These are phyloP conservation scores for Alnus glutinosa DNA, from an alignment of 306 rosid genomes.

Conservation along the genomic window DNA sequence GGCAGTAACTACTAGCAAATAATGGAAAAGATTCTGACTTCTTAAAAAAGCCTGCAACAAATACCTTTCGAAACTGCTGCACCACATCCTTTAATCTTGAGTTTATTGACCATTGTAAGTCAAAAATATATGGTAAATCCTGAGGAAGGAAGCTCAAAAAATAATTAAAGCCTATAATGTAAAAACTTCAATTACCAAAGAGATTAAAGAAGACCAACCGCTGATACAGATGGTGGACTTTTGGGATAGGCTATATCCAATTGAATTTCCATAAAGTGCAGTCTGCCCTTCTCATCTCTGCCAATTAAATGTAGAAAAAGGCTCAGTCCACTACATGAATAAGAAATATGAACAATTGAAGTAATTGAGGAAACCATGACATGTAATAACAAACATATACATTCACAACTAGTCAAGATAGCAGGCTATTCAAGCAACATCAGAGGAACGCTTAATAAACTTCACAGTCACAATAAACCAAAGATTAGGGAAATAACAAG, in stretches of 20 bases:
- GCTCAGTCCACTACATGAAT: not conserved
- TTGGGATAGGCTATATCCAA: conserved; percentile 38
- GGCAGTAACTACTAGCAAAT: not conserved
- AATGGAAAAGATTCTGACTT: not conserved
- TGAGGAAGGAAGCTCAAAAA: conserved; percentile 14
- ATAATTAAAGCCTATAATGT: not conserved
- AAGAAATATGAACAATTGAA: not conserved
- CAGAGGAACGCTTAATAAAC: not conserved
- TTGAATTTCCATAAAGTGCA: conserved; percentile 32
- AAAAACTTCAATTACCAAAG: not conserved
- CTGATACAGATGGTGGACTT: conserved; percentile 39
- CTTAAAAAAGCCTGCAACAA: not conserved
- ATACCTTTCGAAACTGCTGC: conserved; percentile 39
- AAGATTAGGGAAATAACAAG: not conserved
- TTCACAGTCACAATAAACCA: not conserved
- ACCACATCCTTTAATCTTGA: conserved; percentile 40
- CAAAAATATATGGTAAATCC: conserved; percentile 32
- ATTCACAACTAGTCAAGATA: not conserved
- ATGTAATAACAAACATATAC: not conserved
- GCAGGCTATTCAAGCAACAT: not conserved
- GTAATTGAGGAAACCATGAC: not conserved
- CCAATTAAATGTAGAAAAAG: not conserved
- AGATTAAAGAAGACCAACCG: conserved; percentile 23
- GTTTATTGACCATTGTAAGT: conserved; percentile 35
- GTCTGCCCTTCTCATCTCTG: conserved; percentile 39